These are phyloP conservation scores for Pleurotus eryngii DNA, from an alignment of 768 basidiomycete genomes.

Conservation along the genomic window DNA sequence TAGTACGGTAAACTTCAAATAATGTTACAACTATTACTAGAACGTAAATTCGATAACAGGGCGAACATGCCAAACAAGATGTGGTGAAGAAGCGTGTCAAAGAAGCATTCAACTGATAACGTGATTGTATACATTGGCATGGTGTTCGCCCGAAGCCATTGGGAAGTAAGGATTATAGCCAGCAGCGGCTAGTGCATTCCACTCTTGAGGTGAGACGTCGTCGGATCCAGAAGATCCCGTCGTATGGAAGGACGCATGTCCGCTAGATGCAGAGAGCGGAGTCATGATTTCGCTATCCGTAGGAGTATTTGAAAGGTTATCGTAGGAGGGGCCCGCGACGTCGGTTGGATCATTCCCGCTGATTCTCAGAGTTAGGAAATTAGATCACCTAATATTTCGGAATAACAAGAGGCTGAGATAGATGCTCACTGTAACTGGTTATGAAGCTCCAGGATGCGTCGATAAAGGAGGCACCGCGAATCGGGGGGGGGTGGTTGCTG, in stretches of 20 bases:
- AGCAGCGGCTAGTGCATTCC: conserved; percentile 51
- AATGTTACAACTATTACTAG: conserved; percentile 16
- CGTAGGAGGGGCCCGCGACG: conserved; percentile 45
- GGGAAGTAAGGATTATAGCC: conserved; percentile 73
- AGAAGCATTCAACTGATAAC: conserved; percentile 46
- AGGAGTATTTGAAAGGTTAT: conserved; percentile 46
- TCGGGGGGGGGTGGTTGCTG: conserved; percentile 52
- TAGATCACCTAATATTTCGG: background rate
- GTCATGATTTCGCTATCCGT: conserved; percentile 64
- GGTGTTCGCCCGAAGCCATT: conserved; percentile 45
- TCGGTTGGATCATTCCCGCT: conserved; percentile 52
- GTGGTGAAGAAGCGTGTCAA: conserved; percentile 8
- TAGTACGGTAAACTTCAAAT: background rate
- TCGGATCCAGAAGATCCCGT: conserved; percentile 31
- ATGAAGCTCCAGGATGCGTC: conserved; percentile 58
- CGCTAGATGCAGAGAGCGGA: conserved; percentile 48
- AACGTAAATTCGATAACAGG: conserved; percentile 16
- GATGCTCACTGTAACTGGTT: conserved; percentile 63
- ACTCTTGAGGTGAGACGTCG: conserved; percentile 57
- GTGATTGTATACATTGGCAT: conserved; percentile 48
- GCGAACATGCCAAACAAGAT: conserved; percentile 10
- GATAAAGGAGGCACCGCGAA: conserved; percentile 51
- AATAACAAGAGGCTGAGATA: conserved; percentile 8
- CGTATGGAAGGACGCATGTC: conserved; percentile 41
- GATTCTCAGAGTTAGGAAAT: conserved; percentile 8